Evolutionary conservation across 371 early-diverging fungal species (phyloP).

Genomic region (Saksenaea vasiformis): DNA sequence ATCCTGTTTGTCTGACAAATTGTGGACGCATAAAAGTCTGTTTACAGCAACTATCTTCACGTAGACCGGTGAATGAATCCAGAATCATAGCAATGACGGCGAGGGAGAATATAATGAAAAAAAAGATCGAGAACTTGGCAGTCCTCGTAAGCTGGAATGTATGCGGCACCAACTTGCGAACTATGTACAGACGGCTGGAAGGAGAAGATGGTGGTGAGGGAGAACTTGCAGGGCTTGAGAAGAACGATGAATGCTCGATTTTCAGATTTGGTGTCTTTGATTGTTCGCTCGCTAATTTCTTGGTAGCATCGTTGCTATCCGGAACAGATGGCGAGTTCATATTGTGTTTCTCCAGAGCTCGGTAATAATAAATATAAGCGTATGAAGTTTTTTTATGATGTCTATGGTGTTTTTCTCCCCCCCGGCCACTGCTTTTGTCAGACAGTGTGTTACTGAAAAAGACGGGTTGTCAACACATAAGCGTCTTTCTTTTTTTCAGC

Average conservation of each 20-base stretch:
- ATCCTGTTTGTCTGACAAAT: constrained; percentile 65
- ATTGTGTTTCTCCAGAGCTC: background rate
- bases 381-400: background rate
- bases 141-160: constrained; percentile 21
- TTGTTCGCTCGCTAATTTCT: background rate
- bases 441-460: background rate
- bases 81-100: constrained; percentile 36
- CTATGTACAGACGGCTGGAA: constrained; percentile 1
- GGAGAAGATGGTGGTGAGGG: constrained; percentile 6
- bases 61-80: constrained; percentile 64
- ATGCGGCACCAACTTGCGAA: constrained; percentile 16
- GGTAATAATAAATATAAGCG: background rate
- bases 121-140: constrained; percentile 18
- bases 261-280: background rate
- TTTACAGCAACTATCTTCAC: constrained; percentile 72
- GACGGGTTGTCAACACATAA: background rate
- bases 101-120: constrained; percentile 28
- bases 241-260: background rate
- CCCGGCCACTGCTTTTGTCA: background rate
- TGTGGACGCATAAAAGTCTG: constrained; percentile 84
- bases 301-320: background rate
- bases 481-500: background rate
- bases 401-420: background rate
- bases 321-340: background rate
- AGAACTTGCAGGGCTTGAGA: background rate